A percentile compares a stretch with the other conserved stretches of the same genome.
Evolutionary conservation across 1,284 basidiomycete species (phyloP).

Genomic region (Cryptococcus jaspeensis): DNA sequence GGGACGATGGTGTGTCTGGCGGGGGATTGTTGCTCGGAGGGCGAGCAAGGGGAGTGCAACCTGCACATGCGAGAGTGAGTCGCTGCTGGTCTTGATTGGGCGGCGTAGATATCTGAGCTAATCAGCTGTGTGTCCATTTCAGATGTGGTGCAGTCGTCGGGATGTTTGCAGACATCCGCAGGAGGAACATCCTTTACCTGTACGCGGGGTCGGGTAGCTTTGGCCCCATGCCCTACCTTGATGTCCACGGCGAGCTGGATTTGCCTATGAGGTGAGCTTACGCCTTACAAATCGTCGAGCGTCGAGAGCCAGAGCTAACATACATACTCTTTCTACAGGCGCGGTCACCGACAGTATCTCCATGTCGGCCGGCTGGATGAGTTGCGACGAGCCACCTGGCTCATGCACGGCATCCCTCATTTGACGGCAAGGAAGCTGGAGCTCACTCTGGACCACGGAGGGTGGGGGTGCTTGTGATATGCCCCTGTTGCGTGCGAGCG

Average conservation of each 20-base stretch:
- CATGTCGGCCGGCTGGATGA: conserved; percentile 89
- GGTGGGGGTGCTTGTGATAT: conserved; percentile 79
- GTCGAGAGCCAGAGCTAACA: not conserved
- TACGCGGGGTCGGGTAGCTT: conserved; percentile 88
- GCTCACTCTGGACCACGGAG: conserved; percentile 80
- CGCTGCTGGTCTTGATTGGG: too few relatives aligned
- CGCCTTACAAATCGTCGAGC: not conserved
- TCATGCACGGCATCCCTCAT: conserved; percentile 85
- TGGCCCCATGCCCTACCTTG: conserved; percentile 85
- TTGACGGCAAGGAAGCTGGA: conserved; percentile 87
- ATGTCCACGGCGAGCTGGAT: conserved; percentile 92
- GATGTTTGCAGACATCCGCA: conserved; percentile 86
- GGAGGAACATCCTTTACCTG: conserved; percentile 88
- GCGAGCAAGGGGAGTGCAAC: conserved; percentile 82
- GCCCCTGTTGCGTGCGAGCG: not conserved
- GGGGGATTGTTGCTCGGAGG: conserved; percentile 85
- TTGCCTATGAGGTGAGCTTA: conserved; percentile 73
- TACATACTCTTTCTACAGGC: conserved; percentile 53
- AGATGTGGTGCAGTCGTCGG: conserved; percentile 90
- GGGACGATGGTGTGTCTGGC: conserved; percentile 86
- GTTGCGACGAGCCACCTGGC: conserved; percentile 76
- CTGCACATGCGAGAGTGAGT: conserved; percentile 89
- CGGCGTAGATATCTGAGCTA: not conserved
- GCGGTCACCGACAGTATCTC: conserved; percentile 83
- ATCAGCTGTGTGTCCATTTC: not conserved